Evolutionary conservation across 129 eudicot species (phyloP).

Genomic region (Chrysanthemum seticuspe): DNA sequence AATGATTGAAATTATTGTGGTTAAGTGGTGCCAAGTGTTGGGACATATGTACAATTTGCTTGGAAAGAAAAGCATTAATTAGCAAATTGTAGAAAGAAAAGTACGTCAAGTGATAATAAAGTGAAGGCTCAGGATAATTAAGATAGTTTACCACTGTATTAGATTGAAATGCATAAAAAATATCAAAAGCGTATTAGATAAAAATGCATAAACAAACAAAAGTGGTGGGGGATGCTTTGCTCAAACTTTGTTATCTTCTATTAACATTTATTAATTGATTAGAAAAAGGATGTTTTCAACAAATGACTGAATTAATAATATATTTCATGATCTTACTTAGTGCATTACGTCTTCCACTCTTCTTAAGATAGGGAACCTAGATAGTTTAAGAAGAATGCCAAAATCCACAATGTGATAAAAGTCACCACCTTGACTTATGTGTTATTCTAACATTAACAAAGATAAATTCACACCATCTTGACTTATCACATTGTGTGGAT

Average conservation of each 20-base stretch:
- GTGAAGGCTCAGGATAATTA: slow-evolving; percentile 5
- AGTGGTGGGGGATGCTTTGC: slow-evolving; percentile 22
- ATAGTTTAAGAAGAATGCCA: not conserved
- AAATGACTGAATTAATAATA: not conserved
- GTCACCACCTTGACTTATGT: no score
- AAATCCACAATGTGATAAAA: not conserved
- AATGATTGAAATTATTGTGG: slow-evolving; percentile 14
- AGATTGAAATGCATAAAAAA: slow-evolving; percentile 4
- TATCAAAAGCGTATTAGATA: not conserved
- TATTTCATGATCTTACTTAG: slow-evolving; percentile 12
- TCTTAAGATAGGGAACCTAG: not conserved
- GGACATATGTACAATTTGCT: slow-evolving; percentile 15
- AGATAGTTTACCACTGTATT: not conserved
- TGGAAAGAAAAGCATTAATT: slow-evolving; percentile 17
- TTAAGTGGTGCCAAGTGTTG: slow-evolving; percentile 37
- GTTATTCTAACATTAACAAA: no score
- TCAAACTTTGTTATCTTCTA: slow-evolving; percentile 25
- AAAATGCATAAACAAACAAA: not conserved
- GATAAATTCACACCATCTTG: no score
- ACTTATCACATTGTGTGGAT: no score
- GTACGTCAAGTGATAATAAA: slow-evolving; percentile 29
- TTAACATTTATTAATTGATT: not conserved
- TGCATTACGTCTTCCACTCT: slow-evolving; percentile 25
- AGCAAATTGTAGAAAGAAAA: slow-evolving; percentile 21
- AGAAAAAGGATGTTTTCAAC: not conserved